Evolutionary conservation across 1,139 yeast genomes (phyloP).

Genomic region (Pichia sp.): DNA sequence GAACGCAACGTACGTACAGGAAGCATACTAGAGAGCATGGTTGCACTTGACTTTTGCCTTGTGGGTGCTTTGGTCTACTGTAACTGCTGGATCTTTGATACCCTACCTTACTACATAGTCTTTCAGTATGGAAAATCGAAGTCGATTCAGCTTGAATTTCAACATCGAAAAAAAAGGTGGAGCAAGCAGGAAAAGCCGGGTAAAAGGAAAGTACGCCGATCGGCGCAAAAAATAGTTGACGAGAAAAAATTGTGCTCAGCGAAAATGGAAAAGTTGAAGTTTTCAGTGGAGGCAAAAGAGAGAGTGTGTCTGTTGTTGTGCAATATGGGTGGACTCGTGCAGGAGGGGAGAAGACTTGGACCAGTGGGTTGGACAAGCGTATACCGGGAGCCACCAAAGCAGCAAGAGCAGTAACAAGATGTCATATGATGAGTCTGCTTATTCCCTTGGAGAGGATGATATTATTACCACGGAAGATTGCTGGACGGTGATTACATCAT

Average conservation of each 20-base stretch:
- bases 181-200: background rate
- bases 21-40: background rate
- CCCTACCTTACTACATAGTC: background rate
- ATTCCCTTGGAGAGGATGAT: slow-evolving; percentile 12
- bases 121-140: background rate
- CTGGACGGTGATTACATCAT: slow-evolving; percentile 96
- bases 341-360: background rate
- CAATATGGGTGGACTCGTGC: background rate
- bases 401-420: slow-evolving; percentile 1
- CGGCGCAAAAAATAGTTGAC: background rate
- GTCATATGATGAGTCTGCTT: slow-evolving; percentile 13
- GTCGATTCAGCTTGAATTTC: background rate
- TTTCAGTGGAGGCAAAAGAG: background rate
- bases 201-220: background rate
- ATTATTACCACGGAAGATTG: slow-evolving; percentile 93
- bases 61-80: background rate
- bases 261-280: background rate
- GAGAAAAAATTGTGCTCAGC: background rate
- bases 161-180: background rate
- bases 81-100: background rate
- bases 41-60: background rate
- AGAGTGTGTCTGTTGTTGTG: background rate
- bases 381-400: background rate
- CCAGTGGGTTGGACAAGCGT: background rate
- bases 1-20: slow-evolving; percentile 3